Evolutionary conservation across 2,329 filamentous ascomycete species (phyloP).

Genomic region (Cercospora brassicicola): DNA sequence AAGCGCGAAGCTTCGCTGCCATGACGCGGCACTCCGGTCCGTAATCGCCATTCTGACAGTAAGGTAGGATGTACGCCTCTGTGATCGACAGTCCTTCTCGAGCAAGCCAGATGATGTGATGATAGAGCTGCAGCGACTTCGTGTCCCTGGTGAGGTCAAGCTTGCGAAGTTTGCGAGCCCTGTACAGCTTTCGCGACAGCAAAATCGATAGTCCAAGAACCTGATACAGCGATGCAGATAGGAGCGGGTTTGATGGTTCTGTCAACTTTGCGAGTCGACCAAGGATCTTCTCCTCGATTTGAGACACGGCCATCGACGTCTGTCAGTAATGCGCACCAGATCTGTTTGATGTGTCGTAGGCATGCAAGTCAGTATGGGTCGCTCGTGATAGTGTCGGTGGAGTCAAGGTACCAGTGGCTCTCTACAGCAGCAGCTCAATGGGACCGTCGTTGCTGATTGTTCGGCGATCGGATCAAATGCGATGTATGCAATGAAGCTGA

Average conservation of each 20-base stretch:
- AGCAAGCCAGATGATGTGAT: constrained; percentile 93
- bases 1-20: constrained; percentile 86
- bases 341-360: background rate
- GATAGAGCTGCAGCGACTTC: constrained; percentile 77
- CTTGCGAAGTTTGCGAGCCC: constrained; percentile 77
- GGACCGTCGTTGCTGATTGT: background rate
- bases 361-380: background rate
- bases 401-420: background rate
- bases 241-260: constrained; percentile 71
- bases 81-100: constrained; percentile 86
- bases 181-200: constrained; percentile 78
- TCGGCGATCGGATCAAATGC: background rate
- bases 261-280: constrained; percentile 82
- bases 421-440: background rate
- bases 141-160: constrained; percentile 77
- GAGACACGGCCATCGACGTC: constrained; percentile 80
- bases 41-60: constrained; percentile 68
- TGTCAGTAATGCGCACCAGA: constrained; percentile 6
- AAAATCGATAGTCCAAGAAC: constrained; percentile 87
- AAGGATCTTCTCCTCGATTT: constrained; percentile 96
- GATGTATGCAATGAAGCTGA: background rate
- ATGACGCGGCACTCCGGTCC: constrained; percentile 80
- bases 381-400: background rate
- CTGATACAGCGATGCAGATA: constrained; percentile 83
- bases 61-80: constrained; percentile 79